Percentiles rank a stretch among this genome's conserved stretches.
Evolutionary conservation across 2,329 filamentous ascomycete species (phyloP).

Genomic region (Diaporthe capsici): DNA sequence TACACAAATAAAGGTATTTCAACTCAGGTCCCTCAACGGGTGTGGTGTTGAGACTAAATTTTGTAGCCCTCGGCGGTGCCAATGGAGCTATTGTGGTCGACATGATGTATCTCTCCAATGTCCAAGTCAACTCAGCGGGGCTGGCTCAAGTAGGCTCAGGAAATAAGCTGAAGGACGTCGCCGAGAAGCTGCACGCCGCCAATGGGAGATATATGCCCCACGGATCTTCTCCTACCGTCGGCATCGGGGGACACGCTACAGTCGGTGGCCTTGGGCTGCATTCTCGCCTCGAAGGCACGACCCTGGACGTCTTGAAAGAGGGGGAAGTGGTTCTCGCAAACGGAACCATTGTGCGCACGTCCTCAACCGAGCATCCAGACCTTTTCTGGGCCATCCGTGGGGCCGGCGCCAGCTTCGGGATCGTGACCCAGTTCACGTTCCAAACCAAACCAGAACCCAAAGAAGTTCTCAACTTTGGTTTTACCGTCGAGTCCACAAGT

Average conservation of each 20-base stretch:
- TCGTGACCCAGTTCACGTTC: conserved; percentile 50
- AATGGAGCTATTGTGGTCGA: not conserved
- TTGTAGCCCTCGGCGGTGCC: not conserved
- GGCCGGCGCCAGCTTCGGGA: conserved; percentile 60
- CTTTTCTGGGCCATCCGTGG: conserved; percentile 60
- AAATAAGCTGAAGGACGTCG: not conserved
- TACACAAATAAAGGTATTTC: not conserved
- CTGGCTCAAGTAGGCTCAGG: not conserved
- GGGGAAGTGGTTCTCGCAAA: not conserved
- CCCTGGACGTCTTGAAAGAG: not conserved
- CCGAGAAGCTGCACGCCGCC: conserved; percentile 4
- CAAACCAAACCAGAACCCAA: not conserved
- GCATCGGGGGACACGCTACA: not conserved
- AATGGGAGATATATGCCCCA: not conserved
- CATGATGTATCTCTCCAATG: not conserved
- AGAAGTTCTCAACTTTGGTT: not conserved
- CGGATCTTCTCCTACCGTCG: not conserved
- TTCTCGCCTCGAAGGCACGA: not conserved
- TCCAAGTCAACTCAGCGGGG: not conserved
- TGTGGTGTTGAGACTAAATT: not conserved
- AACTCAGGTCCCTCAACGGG: not conserved
- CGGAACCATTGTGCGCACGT: not conserved
- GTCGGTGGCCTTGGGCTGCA: not conserved
- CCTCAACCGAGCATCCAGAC: conserved; percentile 48
- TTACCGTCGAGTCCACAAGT: not conserved